phyloP scores from a whole-genome alignment of 169 alveolate genomes.

The Babesia ovis region DNA sequence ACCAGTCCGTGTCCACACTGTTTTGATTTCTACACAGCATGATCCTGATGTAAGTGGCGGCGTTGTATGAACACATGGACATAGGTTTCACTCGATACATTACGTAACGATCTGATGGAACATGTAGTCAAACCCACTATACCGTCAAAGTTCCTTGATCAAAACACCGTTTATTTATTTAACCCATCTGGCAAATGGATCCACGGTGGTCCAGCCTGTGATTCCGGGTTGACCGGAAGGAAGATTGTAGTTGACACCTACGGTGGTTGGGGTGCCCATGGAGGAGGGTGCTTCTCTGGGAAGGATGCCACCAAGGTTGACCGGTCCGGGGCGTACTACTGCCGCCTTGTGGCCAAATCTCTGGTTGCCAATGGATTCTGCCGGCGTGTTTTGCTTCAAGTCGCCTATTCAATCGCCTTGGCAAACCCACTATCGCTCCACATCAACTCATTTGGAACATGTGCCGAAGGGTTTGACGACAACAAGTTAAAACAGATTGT shows the following conservation, averaged over 20 bases:
- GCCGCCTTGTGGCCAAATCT: slow-evolving; percentile 98
- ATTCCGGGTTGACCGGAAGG: slow-evolving; percentile 99
- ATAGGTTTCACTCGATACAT: slow-evolving; percentile 77
- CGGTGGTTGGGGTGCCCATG: slow-evolving; percentile 99
- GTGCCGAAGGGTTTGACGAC: slow-evolving; percentile 89
- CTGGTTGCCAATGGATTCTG: slow-evolving; percentile 93
- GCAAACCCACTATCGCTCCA: slow-evolving; percentile 95
- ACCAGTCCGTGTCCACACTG: slow-evolving; percentile 92
- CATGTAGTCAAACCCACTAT: slow-evolving; percentile 92
- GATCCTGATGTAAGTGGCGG: slow-evolving; percentile 60
- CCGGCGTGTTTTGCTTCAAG: slow-evolving; percentile 94
- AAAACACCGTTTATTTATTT: slow-evolving; percentile 89
- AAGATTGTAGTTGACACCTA: slow-evolving; percentile 98
- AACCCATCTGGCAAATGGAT: slow-evolving; percentile 97
- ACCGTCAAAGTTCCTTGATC: slow-evolving; percentile 91
- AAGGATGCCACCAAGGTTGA: slow-evolving; percentile 99
- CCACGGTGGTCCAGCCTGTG: slow-evolving; percentile 99
- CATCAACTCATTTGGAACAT: slow-evolving; percentile 94
- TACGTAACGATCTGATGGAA: slow-evolving; percentile 84
- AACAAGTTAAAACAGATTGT: slow-evolving; percentile 88
- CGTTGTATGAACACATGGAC: slow-evolving; percentile 26
- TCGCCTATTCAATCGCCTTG: slow-evolving; percentile 97
- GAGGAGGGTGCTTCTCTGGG: slow-evolving; percentile 99
- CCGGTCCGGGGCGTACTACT: slow-evolving; percentile 98
- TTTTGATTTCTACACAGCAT: slow-evolving; percentile 92